Evolutionary conservation across 768 basidiomycete genomes (phyloP), one percentile per base, ranked within the genome.

Genomic region (Psilocybe cubensis): DNA sequence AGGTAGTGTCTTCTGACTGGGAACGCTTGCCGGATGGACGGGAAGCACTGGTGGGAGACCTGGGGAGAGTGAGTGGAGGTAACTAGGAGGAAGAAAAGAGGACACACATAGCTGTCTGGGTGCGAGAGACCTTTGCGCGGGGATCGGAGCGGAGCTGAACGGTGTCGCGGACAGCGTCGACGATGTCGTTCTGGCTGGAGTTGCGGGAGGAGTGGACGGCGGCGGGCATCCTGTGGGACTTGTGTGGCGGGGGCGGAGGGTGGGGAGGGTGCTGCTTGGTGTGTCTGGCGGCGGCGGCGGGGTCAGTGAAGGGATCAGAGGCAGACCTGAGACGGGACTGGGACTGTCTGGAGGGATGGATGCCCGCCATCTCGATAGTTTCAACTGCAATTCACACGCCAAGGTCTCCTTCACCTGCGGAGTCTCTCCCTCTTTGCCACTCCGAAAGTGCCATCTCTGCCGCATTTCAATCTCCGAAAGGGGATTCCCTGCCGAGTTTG

Each of bases 121-220:
- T 86, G 60, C 89, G 82, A 62, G 74, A 77, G 45, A 83, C 72
- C 66, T 83, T 83, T 61, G 79, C 76, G 50, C 84, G 71, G 53
- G 76, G 62, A 44, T 74, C 64, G 29, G 48, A 43, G 38, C 52
- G 35, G 63, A 88, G 73, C 55, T 80, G 79, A 21, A 89, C 87
- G 48, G 89, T 87, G 58, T 92, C 87, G 61, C 84, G 79, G 61
- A 90, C 83, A 41, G 88, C 83, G 29, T 89, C 85, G 54, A 79
- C 67, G 72, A 87, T 81, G 63, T 82, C 80, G 60, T 78, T 69
- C 23, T 50, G 25, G 58, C 73, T 70, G 38, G 75, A 66, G 59
- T 68, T 63, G 11, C 56, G 41, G 67, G 59, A 63, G 62, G 65
- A 62, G 43, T 70, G 45, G 50, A 71, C 56, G 20, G 69, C 53